phyloP scores from a whole-genome alignment of 2,329 filamentous ascomycete species.

The Paracoccidioides lutzii region DNA sequence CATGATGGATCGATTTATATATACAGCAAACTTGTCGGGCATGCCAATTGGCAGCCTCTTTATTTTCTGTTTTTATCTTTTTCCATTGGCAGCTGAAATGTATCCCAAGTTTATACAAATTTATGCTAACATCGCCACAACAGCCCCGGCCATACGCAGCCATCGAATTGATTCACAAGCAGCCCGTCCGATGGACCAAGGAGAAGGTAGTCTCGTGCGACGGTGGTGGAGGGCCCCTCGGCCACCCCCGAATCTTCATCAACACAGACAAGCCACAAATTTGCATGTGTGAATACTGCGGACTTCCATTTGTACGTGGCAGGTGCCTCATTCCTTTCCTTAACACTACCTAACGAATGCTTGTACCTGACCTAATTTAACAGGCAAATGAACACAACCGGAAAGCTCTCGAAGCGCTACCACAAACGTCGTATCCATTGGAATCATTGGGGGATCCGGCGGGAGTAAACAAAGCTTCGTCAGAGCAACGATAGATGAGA shows the following conservation, averaged over 20 bases:
- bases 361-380: neutral
- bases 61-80: too few species aligned
- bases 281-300: conserved; percentile 80
- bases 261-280: conserved; percentile 97
- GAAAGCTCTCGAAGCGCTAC: conserved; percentile 68
- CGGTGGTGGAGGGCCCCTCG: conserved; percentile 77
- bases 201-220: conserved; percentile 73
- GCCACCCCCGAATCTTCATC: conserved; percentile 91
- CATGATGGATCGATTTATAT: too few species aligned
- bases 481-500: conserved; percentile 43
- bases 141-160: conserved; percentile 82
- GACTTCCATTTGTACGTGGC: conserved; percentile 70
- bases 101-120: too few species aligned
- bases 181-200: conserved; percentile 86
- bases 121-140: conserved; percentile 7
- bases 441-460: conserved; percentile 46
- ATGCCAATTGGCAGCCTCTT: too few species aligned
- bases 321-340: too few species aligned
- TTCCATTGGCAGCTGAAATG: too few species aligned
- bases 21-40: too few species aligned
- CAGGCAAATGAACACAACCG: conserved; percentile 87
- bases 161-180: conserved; percentile 91
- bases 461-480: conserved; percentile 43
- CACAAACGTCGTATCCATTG: conserved; percentile 70
- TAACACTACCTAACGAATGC: too few species aligned